phyloP scores from a whole-genome alignment of 2,329 filamentous ascomycete genomes.

The Cylindrodendrum hubeiense region DNA sequence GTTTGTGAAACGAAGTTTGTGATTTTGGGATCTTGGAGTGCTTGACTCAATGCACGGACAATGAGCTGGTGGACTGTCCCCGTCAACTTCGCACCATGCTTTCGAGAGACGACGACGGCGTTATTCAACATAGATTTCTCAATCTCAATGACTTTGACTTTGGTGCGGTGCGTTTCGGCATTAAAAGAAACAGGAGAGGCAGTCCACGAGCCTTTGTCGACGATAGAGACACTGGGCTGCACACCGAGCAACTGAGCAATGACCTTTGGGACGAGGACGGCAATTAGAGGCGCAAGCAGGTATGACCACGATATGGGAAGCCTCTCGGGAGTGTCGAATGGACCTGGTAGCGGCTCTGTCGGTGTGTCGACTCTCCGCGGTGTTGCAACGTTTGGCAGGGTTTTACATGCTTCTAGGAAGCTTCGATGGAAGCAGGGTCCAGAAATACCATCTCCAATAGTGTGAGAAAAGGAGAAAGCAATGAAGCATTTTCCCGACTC shows the following conservation, averaged over 20 bases:
- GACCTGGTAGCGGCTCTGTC: slow-evolving; percentile 18
- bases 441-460: slow-evolving; percentile 39
- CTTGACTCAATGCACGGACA: slow-evolving; percentile 36
- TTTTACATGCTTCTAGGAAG: slow-evolving; percentile 30
- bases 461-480: slow-evolving; percentile 39
- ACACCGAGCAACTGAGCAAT: slow-evolving; percentile 31
- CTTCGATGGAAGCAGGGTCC: slow-evolving; percentile 39
- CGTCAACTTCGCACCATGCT: slow-evolving; percentile 38
- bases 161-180: slow-evolving; percentile 23
- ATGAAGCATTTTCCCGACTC: slow-evolving; percentile 28
- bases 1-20: slow-evolving; percentile 42
- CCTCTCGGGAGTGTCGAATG: slow-evolving; percentile 40
- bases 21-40: slow-evolving; percentile 25
- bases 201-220: slow-evolving; percentile 37
- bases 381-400: not conserved
- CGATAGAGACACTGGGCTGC: slow-evolving; percentile 20
- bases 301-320: slow-evolving; percentile 41
- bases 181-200: slow-evolving; percentile 30
- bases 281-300: slow-evolving; percentile 34
- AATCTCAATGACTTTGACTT: slow-evolving; percentile 32
- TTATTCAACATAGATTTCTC: slow-evolving; percentile 21
- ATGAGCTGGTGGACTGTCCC: slow-evolving; percentile 37
- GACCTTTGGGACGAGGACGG: slow-evolving; percentile 31
- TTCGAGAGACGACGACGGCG: slow-evolving; percentile 21
- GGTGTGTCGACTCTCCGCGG: slow-evolving; percentile 16